A percentile compares a stretch with the other conserved stretches of the same genome.
phyloP scores from a whole-genome alignment of 2,329 filamentous ascomycete species.

The Trichoderma endophyticum region DNA sequence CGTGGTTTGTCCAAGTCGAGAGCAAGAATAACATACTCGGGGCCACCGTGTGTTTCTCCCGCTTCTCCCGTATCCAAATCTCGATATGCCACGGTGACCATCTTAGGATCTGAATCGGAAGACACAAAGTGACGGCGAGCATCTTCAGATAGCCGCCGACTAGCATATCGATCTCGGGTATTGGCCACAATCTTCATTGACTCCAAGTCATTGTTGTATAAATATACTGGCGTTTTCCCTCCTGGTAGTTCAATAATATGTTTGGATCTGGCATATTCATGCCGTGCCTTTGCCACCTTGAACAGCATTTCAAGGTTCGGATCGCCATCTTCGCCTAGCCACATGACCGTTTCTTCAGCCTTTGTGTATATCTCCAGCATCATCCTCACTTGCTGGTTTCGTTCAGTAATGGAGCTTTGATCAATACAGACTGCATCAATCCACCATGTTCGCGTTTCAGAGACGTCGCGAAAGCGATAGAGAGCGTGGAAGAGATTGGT shows the following conservation, averaged over 20 bases:
- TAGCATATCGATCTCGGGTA: neutral
- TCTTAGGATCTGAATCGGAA: neutral
- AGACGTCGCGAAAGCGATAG: neutral
- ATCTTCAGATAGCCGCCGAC: neutral
- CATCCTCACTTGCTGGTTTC: neutral
- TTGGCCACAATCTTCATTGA: neutral
- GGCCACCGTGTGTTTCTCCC: neutral
- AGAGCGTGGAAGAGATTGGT: neutral
- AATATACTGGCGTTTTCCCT: neutral
- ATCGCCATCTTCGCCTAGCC: neutral
- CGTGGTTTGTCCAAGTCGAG: neutral
- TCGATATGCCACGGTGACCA: neutral
- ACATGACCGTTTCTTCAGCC: neutral
- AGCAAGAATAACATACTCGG: neutral
- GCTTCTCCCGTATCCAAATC: neutral
- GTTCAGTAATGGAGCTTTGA: neutral
- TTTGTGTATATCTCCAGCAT: neutral
- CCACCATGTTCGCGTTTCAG: neutral
- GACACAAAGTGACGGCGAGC: neutral
- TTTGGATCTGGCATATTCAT: neutral
- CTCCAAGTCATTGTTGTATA: neutral
- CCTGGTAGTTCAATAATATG: neutral
- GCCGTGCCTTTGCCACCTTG: neutral
- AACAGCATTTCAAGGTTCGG: neutral
- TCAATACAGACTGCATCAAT: neutral